phyloP scores from a whole-genome alignment of 2,329 filamentous ascomycete species.

The Verticillium klebahnii region DNA sequence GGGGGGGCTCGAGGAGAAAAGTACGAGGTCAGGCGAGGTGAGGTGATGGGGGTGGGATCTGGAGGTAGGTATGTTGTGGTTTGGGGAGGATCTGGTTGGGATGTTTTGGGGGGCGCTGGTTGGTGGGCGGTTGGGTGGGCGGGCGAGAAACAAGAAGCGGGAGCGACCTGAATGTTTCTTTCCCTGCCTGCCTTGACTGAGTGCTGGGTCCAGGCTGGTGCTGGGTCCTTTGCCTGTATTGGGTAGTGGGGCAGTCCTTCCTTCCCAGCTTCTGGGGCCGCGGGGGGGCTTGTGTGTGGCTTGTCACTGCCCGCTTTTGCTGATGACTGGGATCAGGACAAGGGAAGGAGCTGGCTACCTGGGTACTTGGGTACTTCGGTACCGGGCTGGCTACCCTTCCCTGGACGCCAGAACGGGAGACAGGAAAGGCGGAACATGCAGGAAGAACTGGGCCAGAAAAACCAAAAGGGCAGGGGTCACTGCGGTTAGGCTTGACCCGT shows the following conservation, averaged over 20 bases:
- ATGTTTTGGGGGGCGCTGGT: neutral
- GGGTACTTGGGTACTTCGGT: neutral
- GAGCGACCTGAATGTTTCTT: neutral
- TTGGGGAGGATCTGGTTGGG: neutral
- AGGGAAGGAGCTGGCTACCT: neutral
- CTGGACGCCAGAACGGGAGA: neutral
- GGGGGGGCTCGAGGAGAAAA: neutral
- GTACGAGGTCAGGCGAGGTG: neutral
- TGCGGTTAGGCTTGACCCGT: neutral
- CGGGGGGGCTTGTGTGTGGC: neutral
- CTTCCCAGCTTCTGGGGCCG: neutral
- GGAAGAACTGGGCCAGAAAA: neutral
- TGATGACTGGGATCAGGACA: neutral
- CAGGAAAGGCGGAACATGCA: neutral
- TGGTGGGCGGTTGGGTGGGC: neutral
- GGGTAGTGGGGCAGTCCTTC: neutral
- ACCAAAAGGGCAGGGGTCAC: neutral
- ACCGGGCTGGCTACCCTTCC: neutral
- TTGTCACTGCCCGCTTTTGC: neutral
- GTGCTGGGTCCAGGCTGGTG: neutral
- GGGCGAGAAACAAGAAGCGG: neutral
- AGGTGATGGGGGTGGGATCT: neutral
- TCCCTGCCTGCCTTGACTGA: neutral
- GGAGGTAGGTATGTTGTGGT: neutral
- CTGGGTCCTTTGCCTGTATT: neutral